Evolutionary conservation across 345 rosid species (phyloP).

Genomic region (Populus tremula): DNA sequence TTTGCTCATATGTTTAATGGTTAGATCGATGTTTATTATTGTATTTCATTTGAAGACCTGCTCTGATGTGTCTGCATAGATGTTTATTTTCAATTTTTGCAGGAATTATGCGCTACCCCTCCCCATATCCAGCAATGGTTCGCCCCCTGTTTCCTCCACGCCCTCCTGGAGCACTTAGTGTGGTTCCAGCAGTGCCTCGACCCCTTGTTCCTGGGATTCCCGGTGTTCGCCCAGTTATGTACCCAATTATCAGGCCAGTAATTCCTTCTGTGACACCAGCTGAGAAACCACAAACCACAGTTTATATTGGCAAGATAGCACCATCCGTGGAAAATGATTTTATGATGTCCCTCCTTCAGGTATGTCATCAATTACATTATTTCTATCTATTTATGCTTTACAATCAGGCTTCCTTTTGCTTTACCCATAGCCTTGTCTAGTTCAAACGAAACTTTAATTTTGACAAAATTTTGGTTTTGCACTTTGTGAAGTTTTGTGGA

Average conservation of each 20-base stretch:
- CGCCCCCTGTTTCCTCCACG: conserved; percentile 81
- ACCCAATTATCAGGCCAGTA: conserved; percentile 69
- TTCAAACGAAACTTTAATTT: not conserved
- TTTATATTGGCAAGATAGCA: conserved; percentile 95
- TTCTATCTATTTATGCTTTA: not conserved
- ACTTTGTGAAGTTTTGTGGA: conserved; percentile 72
- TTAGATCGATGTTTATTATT: conserved; percentile 10
- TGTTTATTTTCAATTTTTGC: conserved; percentile 52
- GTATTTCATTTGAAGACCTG: conserved; percentile 34
- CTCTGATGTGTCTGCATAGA: conserved; percentile 67
- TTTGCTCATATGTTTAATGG: conserved; percentile 25
- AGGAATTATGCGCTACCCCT: conserved; percentile 76
- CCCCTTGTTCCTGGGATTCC: conserved; percentile 69
- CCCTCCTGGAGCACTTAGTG: conserved; percentile 69
- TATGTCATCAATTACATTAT: conserved; percentile 23
- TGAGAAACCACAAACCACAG: conserved; percentile 92
- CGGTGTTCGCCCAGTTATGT: conserved; percentile 70
- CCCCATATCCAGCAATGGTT: conserved; percentile 65
- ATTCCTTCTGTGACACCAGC: conserved; percentile 63
- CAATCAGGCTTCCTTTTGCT: not conserved
- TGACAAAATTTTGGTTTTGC: conserved; percentile 5
- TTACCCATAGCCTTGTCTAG: not conserved
- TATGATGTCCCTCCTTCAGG: conserved; percentile 77
- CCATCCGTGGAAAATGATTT: conserved; percentile 81
- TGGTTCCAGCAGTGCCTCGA: conserved; percentile 54